Evolutionary conservation across 192 early-diverging fungal species (phyloP), one percentile per base, ranked within the genome.

Genomic region (Linnemannia hyalina): DNA sequence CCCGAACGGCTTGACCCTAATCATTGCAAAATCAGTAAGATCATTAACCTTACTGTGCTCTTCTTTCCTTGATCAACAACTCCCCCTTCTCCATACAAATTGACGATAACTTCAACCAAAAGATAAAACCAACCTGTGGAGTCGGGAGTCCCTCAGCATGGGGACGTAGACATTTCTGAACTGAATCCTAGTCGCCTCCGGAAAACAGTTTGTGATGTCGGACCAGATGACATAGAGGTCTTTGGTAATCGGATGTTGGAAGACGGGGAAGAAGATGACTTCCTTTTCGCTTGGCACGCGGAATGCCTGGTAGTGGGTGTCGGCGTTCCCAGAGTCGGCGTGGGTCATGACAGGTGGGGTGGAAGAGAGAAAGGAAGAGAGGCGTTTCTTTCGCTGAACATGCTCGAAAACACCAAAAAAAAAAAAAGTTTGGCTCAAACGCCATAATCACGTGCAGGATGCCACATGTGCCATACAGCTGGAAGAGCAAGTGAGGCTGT

Each of bases 1-100:
- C 9, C 79, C 65, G 49, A 69, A 72, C 2, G 79, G 73, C 7
- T 44, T 71, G 20, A 75, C 65, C 13, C 73, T 80, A 69, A 26
- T n/a, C 60, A 35, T 35, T 35, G 35, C 35, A 63, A 23, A 57
- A 57, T 22, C 15, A 29, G 26, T 26, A 23, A 26, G 7, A 6
- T 11, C 2, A 1, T 65, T 11, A 65, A 10, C 26, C 26, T 11
- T 11, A 13, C 26, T 32, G 5, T 65, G 1, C 3, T 13, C 60
- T 35, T 13, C 3, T 65, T 11, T 13, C 3, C 32, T 13, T 55
- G 54, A 55, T 23, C 47, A 52, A 52, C 18, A 52, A 11, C 47
- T 52, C 18, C 18, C 20, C 22, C 54, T 4, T 22, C 35, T 55
- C 20, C 20, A 23, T 20, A 4, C 16, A 55, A 23, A 55, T 55